Conservation (phyloP, 2,329 filamentous ascomycete genomes). For the Pestalotiopsis sp. region DNA sequence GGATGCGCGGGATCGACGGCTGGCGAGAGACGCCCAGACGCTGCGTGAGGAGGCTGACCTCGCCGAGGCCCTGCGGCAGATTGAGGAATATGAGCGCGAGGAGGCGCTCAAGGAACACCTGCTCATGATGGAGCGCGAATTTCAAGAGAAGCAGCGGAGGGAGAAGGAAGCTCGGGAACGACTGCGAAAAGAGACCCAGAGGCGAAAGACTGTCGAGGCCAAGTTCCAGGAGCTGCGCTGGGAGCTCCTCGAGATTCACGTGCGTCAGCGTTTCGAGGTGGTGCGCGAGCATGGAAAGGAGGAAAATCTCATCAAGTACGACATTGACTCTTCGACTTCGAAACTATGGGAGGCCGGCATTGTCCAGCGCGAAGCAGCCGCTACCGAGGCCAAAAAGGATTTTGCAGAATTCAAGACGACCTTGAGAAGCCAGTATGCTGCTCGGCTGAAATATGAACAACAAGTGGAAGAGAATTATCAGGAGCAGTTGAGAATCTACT, state of each 20-base stretch:
- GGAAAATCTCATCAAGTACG: slow-evolving; percentile 26
- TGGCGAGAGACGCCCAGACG: slow-evolving; percentile 35
- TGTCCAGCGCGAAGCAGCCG: slow-evolving; percentile 33
- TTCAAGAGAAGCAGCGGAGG: slow-evolving; percentile 38
- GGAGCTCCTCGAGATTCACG: slow-evolving; percentile 43
- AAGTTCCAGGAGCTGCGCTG: slow-evolving; percentile 42
- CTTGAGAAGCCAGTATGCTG: slow-evolving; percentile 43
- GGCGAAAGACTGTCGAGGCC: slow-evolving; percentile 40
- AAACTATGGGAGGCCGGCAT: slow-evolving; percentile 37
- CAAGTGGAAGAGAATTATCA: slow-evolving; percentile 48
- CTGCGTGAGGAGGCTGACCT: slow-evolving; percentile 37
- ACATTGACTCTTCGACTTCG: slow-evolving; percentile 27
- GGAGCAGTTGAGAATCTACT: slow-evolving; percentile 40
- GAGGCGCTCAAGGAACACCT: slow-evolving; percentile 45
- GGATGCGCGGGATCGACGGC: slow-evolving; percentile 36
- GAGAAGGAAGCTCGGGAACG: slow-evolving; percentile 41
- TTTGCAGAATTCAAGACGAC: slow-evolving; percentile 36
- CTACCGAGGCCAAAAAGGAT: slow-evolving; percentile 26
- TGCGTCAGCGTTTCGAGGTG: slow-evolving; percentile 43
- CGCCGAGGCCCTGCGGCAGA: slow-evolving; percentile 43
- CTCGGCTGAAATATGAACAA: slow-evolving; percentile 43
- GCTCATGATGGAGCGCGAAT: slow-evolving; percentile 40
- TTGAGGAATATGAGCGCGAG: slow-evolving; percentile 52
- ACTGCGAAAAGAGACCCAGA: slow-evolving; percentile 40
- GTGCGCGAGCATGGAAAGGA: slow-evolving; percentile 41